Evolutionary conservation across 257 asterid genomes (phyloP).

Genomic region (Capsicum baccatum): DNA sequence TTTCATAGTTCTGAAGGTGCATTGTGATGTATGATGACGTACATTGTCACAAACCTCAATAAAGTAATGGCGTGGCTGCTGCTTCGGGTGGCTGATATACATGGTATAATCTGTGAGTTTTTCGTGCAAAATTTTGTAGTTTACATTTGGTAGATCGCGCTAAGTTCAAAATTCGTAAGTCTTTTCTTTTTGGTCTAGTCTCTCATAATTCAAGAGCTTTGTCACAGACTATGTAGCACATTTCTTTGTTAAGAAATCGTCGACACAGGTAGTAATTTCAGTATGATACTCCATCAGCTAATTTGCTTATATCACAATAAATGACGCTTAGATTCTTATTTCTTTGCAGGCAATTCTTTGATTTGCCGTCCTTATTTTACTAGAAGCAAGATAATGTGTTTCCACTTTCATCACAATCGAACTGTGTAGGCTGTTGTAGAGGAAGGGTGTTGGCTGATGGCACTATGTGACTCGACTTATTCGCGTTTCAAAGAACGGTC

Average conservation of each 20-base stretch:
- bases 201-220: background rate
- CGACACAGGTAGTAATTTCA: background rate
- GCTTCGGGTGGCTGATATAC: no score
- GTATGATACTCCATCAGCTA: background rate
- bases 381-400: background rate
- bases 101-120: no score
- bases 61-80: no score
- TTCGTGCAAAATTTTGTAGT: no score
- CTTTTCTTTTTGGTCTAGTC: background rate
- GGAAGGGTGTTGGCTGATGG: background rate
- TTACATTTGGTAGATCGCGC: no score
- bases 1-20: no score
- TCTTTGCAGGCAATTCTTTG: background rate
- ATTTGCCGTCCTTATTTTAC: background rate
- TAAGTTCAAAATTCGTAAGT: no score
- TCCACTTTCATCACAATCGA: background rate
- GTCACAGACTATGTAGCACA: background rate
- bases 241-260: background rate
- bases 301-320: background rate
- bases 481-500: background rate
- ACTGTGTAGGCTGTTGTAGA: background rate
- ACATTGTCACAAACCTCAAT: no score
- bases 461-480: background rate
- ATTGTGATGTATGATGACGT: no score
- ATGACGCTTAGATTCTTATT: background rate